These are phyloP conservation scores for Torrubiellomyces zombiae DNA, from an alignment of 2,329 filamentous ascomycete species.

Conservation along the genomic window DNA sequence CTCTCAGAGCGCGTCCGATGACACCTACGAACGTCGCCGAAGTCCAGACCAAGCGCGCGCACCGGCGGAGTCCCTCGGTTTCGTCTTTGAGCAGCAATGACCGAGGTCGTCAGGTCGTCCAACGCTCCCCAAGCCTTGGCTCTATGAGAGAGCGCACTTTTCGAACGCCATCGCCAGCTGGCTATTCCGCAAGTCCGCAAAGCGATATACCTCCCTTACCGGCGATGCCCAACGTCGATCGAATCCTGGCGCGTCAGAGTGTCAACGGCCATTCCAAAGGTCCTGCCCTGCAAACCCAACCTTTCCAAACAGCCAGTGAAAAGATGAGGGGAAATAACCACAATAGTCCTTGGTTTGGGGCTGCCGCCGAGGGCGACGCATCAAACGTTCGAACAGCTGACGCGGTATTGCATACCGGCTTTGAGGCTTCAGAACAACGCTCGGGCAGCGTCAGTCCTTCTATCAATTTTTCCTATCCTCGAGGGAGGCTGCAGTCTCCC, in stretches of 20 bases:
- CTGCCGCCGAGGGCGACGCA: conserved; percentile 24
- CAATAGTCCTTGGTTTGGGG: conserved; percentile 31
- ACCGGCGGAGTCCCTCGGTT: conserved; percentile 53
- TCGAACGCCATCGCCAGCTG: conserved; percentile 51
- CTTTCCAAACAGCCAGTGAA: conserved; percentile 37
- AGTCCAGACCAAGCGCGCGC: conserved; percentile 74
- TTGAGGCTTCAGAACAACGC: conserved; percentile 16
- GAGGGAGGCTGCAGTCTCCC: conserved; percentile 19
- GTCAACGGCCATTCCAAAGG: conserved; percentile 12
- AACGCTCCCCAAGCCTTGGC: conserved; percentile 50
- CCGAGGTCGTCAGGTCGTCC: conserved; percentile 27
- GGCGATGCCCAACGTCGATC: conserved; percentile 40
- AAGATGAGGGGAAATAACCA: conserved; percentile 25
- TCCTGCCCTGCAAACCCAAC: conserved; percentile 27
- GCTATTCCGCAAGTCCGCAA: conserved; percentile 22
- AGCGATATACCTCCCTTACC: conserved; percentile 58
- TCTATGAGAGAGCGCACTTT: conserved; percentile 89
- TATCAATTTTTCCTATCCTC: conserved; percentile 44
- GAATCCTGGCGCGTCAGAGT: conserved; percentile 9
- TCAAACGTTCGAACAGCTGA: conserved; percentile 29
- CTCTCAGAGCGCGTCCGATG: conserved; percentile 60
- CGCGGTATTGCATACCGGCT: conserved; percentile 16
- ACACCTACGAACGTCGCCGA: conserved; percentile 66
- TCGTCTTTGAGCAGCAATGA: conserved; percentile 46
- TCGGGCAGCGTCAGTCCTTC: conserved; percentile 32